These are phyloP conservation scores for Lachancea lanzarotensis DNA, from an alignment of 805 yeast species.

Conservation along the genomic window DNA sequence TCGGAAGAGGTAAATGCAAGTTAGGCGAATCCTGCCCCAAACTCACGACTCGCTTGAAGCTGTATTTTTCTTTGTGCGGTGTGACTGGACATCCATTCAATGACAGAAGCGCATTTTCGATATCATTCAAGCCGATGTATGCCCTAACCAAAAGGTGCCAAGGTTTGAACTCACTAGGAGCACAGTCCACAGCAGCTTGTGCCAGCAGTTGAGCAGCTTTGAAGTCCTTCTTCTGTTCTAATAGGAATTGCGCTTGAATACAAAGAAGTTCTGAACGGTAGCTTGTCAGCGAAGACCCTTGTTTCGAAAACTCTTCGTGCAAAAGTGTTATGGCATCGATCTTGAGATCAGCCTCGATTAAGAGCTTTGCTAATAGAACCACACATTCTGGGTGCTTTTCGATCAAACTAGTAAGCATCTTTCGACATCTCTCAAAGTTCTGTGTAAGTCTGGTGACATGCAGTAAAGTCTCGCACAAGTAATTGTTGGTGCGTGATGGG, in stretches of 20 bases:
- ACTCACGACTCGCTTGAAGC: slow-evolving; percentile 53
- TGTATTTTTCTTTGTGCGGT: slow-evolving; percentile 59
- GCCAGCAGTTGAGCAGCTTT: slow-evolving; percentile 23
- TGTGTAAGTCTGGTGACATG: slow-evolving; percentile 29
- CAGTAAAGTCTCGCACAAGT: slow-evolving; percentile 28
- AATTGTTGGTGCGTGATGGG: slow-evolving; percentile 30
- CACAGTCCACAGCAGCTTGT: slow-evolving; percentile 44
- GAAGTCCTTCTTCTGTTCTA: slow-evolving; percentile 24
- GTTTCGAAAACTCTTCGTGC: slow-evolving; percentile 22
- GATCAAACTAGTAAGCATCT: slow-evolving; percentile 22
- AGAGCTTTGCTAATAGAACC: slow-evolving; percentile 28
- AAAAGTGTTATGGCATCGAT: slow-evolving; percentile 31
- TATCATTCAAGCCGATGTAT: slow-evolving; percentile 56
- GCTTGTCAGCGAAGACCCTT: slow-evolving; percentile 9
- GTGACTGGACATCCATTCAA: slow-evolving; percentile 81
- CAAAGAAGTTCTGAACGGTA: slow-evolving; percentile 29
- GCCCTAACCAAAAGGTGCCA: slow-evolving; percentile 65
- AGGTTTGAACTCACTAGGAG: slow-evolving; percentile 69
- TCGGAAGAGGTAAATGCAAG: slow-evolving; percentile 70
- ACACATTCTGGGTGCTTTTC: slow-evolving; percentile 24
- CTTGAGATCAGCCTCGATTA: slow-evolving; percentile 32
- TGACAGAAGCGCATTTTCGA: slow-evolving; percentile 65
- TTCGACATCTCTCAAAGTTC: slow-evolving; percentile 21
- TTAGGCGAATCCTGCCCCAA: slow-evolving; percentile 28
- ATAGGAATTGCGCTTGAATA: slow-evolving; percentile 26